Evolutionary conservation across 768 basidiomycete genomes (phyloP).

Genomic region (Pholiota conissans): DNA sequence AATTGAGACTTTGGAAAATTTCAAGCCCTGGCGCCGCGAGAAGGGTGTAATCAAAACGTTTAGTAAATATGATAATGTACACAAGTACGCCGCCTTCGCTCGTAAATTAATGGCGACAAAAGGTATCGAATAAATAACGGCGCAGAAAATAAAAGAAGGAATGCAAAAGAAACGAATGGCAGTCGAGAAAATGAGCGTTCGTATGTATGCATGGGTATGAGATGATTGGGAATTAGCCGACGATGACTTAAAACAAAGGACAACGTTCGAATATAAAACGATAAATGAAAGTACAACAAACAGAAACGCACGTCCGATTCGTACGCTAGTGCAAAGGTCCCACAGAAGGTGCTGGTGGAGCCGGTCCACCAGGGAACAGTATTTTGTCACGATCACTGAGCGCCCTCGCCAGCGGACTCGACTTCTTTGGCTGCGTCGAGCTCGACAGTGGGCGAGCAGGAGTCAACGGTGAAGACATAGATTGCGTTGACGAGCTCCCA

Average conservation of each 20-base stretch:
- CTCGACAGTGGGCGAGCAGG: background rate
- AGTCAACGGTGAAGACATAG: background rate
- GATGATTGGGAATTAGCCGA: background rate
- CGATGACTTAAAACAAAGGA: background rate
- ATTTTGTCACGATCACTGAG: background rate
- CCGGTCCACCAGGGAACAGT: background rate
- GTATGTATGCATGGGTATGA: background rate
- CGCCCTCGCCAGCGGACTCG: constrained; percentile 22
- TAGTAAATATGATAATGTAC: background rate
- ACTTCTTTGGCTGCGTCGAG: constrained; percentile 19
- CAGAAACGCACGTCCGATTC: background rate
- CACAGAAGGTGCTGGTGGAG: background rate
- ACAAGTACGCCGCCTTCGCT: background rate
- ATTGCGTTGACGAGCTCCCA: background rate
- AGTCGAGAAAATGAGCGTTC: too few relatives aligned
- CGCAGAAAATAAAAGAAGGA: background rate
- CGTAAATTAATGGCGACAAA: background rate
- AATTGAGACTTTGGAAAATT: too few relatives aligned
- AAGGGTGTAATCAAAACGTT: too few relatives aligned
- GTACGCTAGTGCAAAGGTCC: background rate
- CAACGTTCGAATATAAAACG: background rate
- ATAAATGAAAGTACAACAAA: background rate
- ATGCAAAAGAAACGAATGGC: background rate
- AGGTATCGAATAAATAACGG: background rate
- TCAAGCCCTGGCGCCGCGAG: too few relatives aligned